Conservation (phyloP, 257 asterid species). For the Datura wrightii region DNA sequence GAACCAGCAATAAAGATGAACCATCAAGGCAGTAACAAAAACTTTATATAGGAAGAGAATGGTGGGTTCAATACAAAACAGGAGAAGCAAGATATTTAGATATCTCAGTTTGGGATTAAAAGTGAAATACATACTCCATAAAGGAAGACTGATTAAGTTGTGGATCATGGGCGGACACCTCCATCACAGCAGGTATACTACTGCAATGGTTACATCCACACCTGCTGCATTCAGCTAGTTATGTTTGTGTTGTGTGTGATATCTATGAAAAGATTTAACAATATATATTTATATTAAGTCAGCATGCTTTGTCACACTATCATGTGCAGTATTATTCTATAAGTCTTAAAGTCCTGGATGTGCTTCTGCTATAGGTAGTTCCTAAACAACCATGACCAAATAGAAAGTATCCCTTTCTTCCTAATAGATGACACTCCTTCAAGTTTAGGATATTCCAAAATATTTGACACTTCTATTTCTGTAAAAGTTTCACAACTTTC, state of each 20-base stretch:
- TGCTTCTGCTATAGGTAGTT: not conserved
- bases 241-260: not conserved
- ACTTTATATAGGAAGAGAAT: not conserved
- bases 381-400: constrained; percentile 10
- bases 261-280: not conserved
- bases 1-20: constrained; percentile 14
- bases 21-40: not conserved
- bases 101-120: not conserved
- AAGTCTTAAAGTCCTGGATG: not conserved
- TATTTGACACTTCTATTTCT: not conserved
- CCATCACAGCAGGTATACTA: not conserved
- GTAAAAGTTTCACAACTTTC: not conserved
- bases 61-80: not conserved
- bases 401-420: not conserved
- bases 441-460: not conserved
- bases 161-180: not conserved
- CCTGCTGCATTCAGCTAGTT: not conserved
- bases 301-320: not conserved
- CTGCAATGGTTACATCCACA: not conserved
- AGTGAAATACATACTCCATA: not conserved
- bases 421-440: not conserved
- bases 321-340: not conserved
- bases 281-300: not conserved
- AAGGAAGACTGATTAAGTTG: not conserved
- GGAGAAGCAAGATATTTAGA: not conserved